A percentile compares a stretch with the other conserved stretches of the same genome.
These are phyloP conservation scores for Penicillium sp. DNA, from an alignment of 2,329 filamentous ascomycete genomes.

Conservation along the genomic window DNA sequence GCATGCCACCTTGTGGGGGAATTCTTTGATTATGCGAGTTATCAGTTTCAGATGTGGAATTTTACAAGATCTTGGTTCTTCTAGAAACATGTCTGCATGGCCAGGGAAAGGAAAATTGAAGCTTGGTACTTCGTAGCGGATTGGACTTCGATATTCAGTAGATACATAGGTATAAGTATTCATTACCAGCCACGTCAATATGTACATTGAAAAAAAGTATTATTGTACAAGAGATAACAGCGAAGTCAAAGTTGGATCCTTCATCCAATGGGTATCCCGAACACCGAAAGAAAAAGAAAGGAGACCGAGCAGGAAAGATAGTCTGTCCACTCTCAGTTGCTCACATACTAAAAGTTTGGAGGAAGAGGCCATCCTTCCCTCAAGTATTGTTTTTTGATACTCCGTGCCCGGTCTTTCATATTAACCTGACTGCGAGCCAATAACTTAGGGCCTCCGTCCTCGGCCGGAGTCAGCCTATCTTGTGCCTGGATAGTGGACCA, in stretches of 20 bases:
- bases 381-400: conserved; percentile 46
- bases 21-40: too few species aligned
- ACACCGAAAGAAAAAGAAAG: not conserved
- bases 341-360: not conserved
- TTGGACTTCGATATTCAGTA: conserved; percentile 24
- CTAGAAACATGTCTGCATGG: too few species aligned
- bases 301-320: not conserved
- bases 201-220: not conserved
- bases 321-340: too few species aligned
- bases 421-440: conserved; percentile 47
- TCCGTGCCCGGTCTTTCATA: conserved; percentile 53
- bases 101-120: too few species aligned
- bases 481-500: conserved; percentile 47
- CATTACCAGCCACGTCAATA: not conserved
- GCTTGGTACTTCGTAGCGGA: too few species aligned
- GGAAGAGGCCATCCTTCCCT: conserved; percentile 15
- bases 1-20: too few species aligned
- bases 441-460: conserved; percentile 32
- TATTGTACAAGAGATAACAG: not conserved
- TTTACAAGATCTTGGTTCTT: too few species aligned
- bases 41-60: too few species aligned
- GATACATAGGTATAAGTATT: too few species aligned
- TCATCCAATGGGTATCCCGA: not conserved
- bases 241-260: not conserved
- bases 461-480: conserved; percentile 26